Base-by-base conservation (phyloP, 805 yeast species). In the Candida boidinii region DNA sequence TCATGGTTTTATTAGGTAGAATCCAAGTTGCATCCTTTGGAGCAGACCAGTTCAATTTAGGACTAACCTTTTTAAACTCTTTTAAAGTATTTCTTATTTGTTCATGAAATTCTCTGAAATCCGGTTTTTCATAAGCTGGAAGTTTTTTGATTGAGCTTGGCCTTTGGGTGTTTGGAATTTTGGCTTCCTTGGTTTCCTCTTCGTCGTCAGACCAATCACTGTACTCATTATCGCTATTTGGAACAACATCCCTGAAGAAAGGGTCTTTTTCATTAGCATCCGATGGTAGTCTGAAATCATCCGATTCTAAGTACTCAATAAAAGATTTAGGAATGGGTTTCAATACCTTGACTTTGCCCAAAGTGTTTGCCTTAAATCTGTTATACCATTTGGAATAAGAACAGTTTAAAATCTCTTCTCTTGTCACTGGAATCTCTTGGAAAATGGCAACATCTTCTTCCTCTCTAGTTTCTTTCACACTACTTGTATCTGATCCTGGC, bases 11-110 rank as follows among this genome's bases (percentile, higher is more conserved):
- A 21, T 81, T 76, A 3, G 92, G 69, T 47, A 82, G 59, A 15
- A 92, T 90, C 98, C 97, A 92, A 0, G 78, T 72, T 2, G 97
- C 84, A 58, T 92, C 99, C 49, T 78, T 79, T 1, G 99, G 98
- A 2, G 96, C 82, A 1, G 96, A 86, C 98, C 98, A 92, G 62
- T 92, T 92, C 44, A 90, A 61, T 49, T 92, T 92, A 1, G 97
- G 97, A 1, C 85, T 68, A 2, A 87, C 85, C 1, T 73, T 59
- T 0, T 81, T 80, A 30, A 69, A 60, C 27, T 65, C 61, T 3
- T 42, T 38, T 11, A 92, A 70, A 0, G 64, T 49, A 0, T 44
- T 37, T 23, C 59, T 58, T 13, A 90, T 63, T 27, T 62, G 45
- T 0, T 59, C 44, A 48, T 88, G 94, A 15, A 87, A 60, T 1